Evolutionary conservation across 768 basidiomycete species (phyloP).

Genomic region (Heimioporus sp.): DNA sequence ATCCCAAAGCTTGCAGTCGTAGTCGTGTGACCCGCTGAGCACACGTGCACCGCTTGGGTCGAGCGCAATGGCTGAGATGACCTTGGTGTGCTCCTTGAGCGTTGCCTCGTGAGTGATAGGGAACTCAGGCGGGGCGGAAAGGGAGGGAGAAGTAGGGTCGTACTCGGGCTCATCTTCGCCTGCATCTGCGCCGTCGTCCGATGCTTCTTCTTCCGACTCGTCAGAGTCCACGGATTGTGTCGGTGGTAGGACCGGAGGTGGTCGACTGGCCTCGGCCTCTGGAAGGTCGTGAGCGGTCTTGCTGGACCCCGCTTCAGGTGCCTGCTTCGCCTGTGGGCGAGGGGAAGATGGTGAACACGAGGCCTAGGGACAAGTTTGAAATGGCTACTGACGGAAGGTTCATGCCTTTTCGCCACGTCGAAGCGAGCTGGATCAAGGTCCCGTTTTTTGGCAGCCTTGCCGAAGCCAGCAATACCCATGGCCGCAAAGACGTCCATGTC

Average conservation of each 20-base stretch:
- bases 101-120: constrained; percentile 89
- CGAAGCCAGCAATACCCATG: constrained; percentile 85
- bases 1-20: constrained; percentile 98
- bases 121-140: constrained; percentile 50
- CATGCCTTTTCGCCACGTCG: constrained; percentile 68
- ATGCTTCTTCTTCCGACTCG: constrained; percentile 18
- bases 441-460: constrained; percentile 66
- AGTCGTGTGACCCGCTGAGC: constrained; percentile 91
- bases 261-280: constrained; percentile 24
- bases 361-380: constrained; percentile 5
- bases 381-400: constrained; percentile 28
- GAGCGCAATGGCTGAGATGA: constrained; percentile 86
- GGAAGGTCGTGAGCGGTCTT: constrained; percentile 5
- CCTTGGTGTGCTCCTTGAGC: constrained; percentile 95
- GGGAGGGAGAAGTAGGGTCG: constrained; percentile 45
- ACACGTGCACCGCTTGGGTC: constrained; percentile 95
- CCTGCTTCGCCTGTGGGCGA: constrained; percentile 13
- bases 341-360: constrained; percentile 19
- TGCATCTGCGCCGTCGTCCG: constrained; percentile 21
- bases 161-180: constrained; percentile 45
- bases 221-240: constrained; percentile 7
- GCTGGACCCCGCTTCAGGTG: constrained; percentile 16
- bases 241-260: not conserved
- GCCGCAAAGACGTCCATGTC: constrained; percentile 73
- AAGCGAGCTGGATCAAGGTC: constrained; percentile 75